Evolutionary conservation across 345 rosid species (phyloP), one percentile per base, ranked within the genome.

Genomic region (Mangifera indica): DNA sequence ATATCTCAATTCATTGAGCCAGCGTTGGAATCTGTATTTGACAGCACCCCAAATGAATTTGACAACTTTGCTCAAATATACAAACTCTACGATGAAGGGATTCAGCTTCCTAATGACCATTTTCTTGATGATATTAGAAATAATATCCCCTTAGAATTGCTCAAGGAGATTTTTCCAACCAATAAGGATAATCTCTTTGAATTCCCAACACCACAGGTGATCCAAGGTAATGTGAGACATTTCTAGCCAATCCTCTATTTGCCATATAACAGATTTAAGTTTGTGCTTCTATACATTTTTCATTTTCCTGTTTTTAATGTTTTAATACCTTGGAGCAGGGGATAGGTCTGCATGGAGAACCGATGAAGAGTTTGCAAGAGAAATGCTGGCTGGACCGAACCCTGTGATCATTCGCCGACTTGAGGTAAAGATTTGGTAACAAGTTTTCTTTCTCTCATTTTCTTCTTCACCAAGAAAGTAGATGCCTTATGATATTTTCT

Each of bases 301-400:
- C 15, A 57, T 18, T 61, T 49, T 37, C 52, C 9, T 25, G 21
- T n/a, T 58, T 61, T 1, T 42, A 11, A 20, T 73, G 25, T 63
- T 71, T 42, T 42, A 17, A 63, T 63, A 56, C 37, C 7, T 57
- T 70, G 15, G 67, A 55, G 74, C 83, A 90, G 98, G 78, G 78
- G 81, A 86, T 75, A 79, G 60, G 72, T 72, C 88, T 48, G 95
- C 90, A 0, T 90, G 98, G 94, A 82, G 86, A 58, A 85, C 90
- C 0, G 94, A 93, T 76, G 93, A 81, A 48, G 98, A 93, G 32
- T 93, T 93, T 18, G 87, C 85, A 0, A 85, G 98, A 80, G 89
- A 93, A 83, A 91, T 93, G 98, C 79, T 91, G 26, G 93, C 97
- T 58, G 98, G 94, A 0, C 68, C 84, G 12, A 85, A 92, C 75